Evolutionary conservation across 352 stramenopile species (phyloP).

Genomic region (Phytophthora pinifolia): DNA sequence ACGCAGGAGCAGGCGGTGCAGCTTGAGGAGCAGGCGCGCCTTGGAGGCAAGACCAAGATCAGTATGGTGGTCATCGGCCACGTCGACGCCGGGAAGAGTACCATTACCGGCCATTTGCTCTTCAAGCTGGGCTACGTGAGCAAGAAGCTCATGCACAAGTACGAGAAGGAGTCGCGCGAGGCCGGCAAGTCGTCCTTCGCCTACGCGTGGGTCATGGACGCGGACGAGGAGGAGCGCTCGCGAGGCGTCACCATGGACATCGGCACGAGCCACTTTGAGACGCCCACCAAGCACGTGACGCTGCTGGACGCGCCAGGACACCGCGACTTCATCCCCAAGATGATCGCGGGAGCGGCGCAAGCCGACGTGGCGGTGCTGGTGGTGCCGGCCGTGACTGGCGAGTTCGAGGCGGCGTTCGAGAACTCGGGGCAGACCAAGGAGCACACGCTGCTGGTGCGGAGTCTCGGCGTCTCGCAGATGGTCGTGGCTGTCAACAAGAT

Average conservation of each 20-base stretch:
- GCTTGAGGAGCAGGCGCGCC: slow-evolving; percentile 46
- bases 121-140: slow-evolving; percentile 90
- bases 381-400: slow-evolving; percentile 92
- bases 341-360: slow-evolving; percentile 95
- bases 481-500: slow-evolving; percentile 99
- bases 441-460: slow-evolving; percentile 94
- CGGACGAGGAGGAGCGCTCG: slow-evolving; percentile 84
- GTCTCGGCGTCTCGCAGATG: slow-evolving; percentile 93
- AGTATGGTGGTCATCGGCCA: slow-evolving; percentile 97
- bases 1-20: slow-evolving; percentile 58
- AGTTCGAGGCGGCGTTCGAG: slow-evolving; percentile 96
- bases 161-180: slow-evolving; percentile 89
- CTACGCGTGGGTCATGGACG: slow-evolving; percentile 95
- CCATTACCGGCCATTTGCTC: slow-evolving; percentile 96
- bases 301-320: slow-evolving; percentile 97
- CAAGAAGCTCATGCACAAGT: slow-evolving; percentile 90
- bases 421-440: slow-evolving; percentile 97
- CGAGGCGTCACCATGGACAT: slow-evolving; percentile 99
- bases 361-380: slow-evolving; percentile 94
- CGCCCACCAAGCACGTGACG: slow-evolving; percentile 90
- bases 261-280: slow-evolving; percentile 93
- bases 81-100: slow-evolving; percentile 98
- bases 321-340: slow-evolving; percentile 97
- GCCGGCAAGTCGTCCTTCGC: slow-evolving; percentile 95
- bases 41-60: slow-evolving; percentile 75